Evolutionary conservation across 176 grass and related monocot species (phyloP), one percentile per base, ranked within the genome.

Genomic region (Cymbopogon citratus): DNA sequence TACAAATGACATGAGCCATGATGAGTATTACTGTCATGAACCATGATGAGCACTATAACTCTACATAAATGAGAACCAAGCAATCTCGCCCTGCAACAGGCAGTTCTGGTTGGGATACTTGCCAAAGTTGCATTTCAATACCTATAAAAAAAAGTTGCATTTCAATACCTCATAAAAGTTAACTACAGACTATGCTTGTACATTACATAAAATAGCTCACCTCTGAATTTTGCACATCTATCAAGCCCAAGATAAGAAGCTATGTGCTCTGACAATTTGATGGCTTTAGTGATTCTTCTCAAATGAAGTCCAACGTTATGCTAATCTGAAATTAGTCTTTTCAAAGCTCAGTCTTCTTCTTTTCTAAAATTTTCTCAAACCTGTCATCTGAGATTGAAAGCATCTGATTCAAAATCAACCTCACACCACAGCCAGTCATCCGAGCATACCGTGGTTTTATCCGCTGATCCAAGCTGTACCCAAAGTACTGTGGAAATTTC

Each of bases 401-500:
- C 46, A 95, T 77, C 89, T 87, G 87, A 85, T 93, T 93, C 68
- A 99, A 45, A 75, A 92, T 82, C 57, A 99, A 52, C 66, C 85
- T 90, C 49, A 99, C 72, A 35, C 96, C 92, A 41, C 82, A 91
- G 49, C 77, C 63, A 35, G 21, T 79, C 89, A 91, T 88, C 56
- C 64, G 86, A 64, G 81, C 76, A 69, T 95, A 93, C 68, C 92
- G 84, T 66, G 96, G 90, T 56, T 95, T 99, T 82, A 93, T 95
- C 68, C 92, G 79, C 27, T 59, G 34, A 41, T 90, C 92, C 69
- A 99, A 87, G 48, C 83, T 87, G 51, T 95, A 99, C 28, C 92
- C 90, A 48, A 99, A 99, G 74, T 99, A 99, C 5, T 99, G 92
- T 0, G 96, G 96, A 69, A 99, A 99, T 80, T 95, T 95, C 26